These are phyloP conservation scores for Tylopilus sp. DNA, from an alignment of 1,284 basidiomycete genomes.

Conservation along the genomic window DNA sequence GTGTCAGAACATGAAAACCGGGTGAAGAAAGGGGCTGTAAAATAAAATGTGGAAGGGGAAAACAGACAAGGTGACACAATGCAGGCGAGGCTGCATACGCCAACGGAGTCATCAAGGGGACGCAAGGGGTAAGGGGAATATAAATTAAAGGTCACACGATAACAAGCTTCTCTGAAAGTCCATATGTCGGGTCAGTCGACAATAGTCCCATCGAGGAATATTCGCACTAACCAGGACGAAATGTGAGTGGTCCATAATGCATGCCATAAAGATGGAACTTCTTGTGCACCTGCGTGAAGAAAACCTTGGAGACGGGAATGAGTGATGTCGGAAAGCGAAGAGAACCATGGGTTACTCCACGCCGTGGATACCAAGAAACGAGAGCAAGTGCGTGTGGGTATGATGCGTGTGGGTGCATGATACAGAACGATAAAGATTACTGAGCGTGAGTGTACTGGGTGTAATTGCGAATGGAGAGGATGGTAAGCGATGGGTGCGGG, in stretches of 20 bases:
- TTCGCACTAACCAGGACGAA: conserved; percentile 23
- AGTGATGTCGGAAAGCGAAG: conserved; percentile 11
- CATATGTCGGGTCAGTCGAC: conserved; percentile 20
- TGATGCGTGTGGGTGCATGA: conserved; percentile 30
- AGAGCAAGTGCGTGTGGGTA: conserved; percentile 21
- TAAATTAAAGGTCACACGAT: conserved; percentile 28
- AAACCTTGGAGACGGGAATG: conserved; percentile 13
- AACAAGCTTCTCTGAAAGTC: conserved; percentile 22
- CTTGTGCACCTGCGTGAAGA: conserved; percentile 24
- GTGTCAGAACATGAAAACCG: conserved; percentile 11
- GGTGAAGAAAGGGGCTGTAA: conserved; percentile 7
- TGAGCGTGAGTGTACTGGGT: conserved; percentile 29
- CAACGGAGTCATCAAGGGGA: conserved; percentile 4
- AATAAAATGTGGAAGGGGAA: conserved; percentile 4
- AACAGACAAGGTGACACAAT: conserved; percentile 6
- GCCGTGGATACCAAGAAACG: conserved; percentile 18
- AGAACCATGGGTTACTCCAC: conserved; percentile 18
- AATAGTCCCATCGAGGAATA: conserved; percentile 8
- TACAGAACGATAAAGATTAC: conserved; percentile 36
- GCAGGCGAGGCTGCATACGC: conserved; percentile 2
- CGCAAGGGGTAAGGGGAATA: conserved; percentile 11
- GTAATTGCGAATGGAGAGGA: conserved; percentile 19
- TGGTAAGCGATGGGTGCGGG: conserved; percentile 8
- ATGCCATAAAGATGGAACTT: conserved; percentile 28
- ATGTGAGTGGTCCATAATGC: conserved; percentile 32